These are phyloP conservation scores for Cladorrhinum sp. DNA, from an alignment of 2,329 filamentous ascomycete genomes.

Conservation along the genomic window DNA sequence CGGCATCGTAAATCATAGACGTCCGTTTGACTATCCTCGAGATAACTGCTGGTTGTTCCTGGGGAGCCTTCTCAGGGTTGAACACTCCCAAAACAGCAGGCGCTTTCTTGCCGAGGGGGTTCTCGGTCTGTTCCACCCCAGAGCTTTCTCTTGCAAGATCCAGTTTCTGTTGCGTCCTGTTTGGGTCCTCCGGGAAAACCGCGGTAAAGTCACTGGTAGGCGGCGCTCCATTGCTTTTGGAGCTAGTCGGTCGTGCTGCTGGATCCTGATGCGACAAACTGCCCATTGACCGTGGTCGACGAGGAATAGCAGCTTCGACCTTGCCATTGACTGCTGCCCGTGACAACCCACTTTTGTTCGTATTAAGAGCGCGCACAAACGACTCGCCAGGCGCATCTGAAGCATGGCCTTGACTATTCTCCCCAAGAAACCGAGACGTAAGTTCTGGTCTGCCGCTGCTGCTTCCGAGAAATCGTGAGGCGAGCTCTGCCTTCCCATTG, in stretches of 20 bases:
- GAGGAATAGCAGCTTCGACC: slow-evolving; percentile 34
- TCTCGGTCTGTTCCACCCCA: slow-evolving; percentile 60
- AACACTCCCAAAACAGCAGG: slow-evolving; percentile 45
- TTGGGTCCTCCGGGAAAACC: slow-evolving; percentile 50
- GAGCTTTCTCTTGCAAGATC: slow-evolving; percentile 72
- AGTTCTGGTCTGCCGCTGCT: slow-evolving; percentile 47
- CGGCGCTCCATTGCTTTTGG: slow-evolving; percentile 12
- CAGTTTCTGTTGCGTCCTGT: slow-evolving; percentile 71
- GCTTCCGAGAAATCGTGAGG: slow-evolving; percentile 57
- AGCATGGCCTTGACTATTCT: slow-evolving; percentile 38
- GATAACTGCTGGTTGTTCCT: slow-evolving; percentile 50
- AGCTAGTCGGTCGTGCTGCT: slow-evolving; percentile 11
- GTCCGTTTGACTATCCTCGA: slow-evolving; percentile 60
- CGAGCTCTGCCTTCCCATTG: slow-evolving; percentile 48
- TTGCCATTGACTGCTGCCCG: slow-evolving; percentile 24
- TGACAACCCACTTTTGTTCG: slow-evolving; percentile 12
- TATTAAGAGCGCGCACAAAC: slow-evolving; percentile 16
- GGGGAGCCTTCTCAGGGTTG: slow-evolving; percentile 54
- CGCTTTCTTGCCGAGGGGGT: slow-evolving; percentile 41
- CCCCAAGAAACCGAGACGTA: slow-evolving; percentile 58
- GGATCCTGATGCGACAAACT: slow-evolving; percentile 32
- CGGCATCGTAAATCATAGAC: slow-evolving; percentile 70
- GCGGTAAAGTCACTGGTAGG: slow-evolving; percentile 34
- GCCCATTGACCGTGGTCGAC: slow-evolving; percentile 43
- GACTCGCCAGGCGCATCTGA: slow-evolving; percentile 48